These are phyloP conservation scores for Fraxinus latifolia DNA, from an alignment of 305 asterid genomes.

Conservation along the genomic window DNA sequence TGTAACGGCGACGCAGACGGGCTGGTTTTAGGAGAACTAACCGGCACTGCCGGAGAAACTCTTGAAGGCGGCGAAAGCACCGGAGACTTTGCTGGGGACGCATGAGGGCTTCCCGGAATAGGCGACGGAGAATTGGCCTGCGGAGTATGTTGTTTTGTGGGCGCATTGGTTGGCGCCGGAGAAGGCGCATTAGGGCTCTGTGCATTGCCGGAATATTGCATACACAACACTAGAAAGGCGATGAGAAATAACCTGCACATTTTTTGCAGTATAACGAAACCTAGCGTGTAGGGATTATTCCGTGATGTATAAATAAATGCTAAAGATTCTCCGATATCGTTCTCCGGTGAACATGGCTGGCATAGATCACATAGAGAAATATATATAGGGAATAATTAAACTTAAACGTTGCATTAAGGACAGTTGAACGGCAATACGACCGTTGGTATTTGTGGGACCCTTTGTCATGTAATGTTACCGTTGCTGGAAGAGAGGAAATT, in stretches of 20 bases:
- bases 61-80: conserved; percentile 32
- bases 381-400: background rate
- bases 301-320: conserved; percentile 16
- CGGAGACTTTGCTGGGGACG: conserved; percentile 52
- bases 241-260: conserved; percentile 34
- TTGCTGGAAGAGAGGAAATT: conserved; percentile 5
- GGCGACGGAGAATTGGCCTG: conserved; percentile 32
- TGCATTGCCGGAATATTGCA: conserved; percentile 39
- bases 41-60: conserved; percentile 32
- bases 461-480: conserved; percentile 27
- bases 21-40: conserved; percentile 42
- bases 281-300: conserved; percentile 13
- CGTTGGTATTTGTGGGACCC: conserved; percentile 40
- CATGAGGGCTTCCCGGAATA: conserved; percentile 39
- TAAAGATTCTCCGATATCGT: background rate
- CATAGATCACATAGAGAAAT: background rate
- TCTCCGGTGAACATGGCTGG: conserved; percentile 20
- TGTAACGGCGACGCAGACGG: conserved; percentile 49
- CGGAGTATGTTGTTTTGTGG: conserved; percentile 20
- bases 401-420: conserved; percentile 40
- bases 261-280: background rate
- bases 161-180: conserved; percentile 36
- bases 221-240: conserved; percentile 31
- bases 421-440: conserved; percentile 26
- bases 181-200: conserved; percentile 52